Percentiles rank a stretch among this genome's conserved stretches.
Conservation (phyloP, 108 stramenopile species). For the Fragilaria radians region DNA sequence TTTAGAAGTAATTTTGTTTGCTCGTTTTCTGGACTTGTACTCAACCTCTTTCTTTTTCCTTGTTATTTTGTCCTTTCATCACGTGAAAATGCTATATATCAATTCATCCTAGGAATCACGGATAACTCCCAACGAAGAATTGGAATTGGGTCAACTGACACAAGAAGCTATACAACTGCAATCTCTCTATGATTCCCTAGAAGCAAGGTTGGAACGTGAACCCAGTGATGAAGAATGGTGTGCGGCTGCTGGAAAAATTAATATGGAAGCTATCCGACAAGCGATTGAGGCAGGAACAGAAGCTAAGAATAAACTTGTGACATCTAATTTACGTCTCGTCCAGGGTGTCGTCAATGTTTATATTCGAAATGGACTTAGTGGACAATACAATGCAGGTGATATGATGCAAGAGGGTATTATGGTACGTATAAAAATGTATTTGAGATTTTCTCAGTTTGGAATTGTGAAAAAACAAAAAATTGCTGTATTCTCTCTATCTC, state of each 20-base stretch:
- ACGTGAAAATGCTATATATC: no score
- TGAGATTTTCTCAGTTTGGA: no score
- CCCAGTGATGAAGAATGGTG: conserved; percentile 88
- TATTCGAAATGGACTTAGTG: conserved; percentile 71
- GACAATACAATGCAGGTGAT: conserved; percentile 85
- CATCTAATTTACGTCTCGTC: conserved; percentile 77
- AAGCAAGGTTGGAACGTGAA: conserved; percentile 45
- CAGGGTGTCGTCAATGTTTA: conserved; percentile 84
- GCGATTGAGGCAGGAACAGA: conserved; percentile 66
- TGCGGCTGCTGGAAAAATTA: conserved; percentile 71
- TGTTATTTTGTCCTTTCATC: no score
- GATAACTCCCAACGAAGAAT: conserved; percentile 69
- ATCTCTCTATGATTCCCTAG: conserved; percentile 41
- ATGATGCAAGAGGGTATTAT: conserved; percentile 87
- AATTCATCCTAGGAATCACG: conserved; percentile 20
- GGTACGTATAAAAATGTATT: conserved; percentile 28
- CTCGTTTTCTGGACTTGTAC: neutral
- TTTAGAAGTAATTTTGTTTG: conserved; percentile 2
- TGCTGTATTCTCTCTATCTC: neutral
- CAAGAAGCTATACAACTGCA: conserved; percentile 74
- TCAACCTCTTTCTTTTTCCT: neutral
- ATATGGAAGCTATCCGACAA: conserved; percentile 54
- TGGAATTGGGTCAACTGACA: conserved; percentile 64
- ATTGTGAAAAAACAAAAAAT: neutral
- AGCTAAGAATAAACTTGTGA: conserved; percentile 77